Evolutionary conservation across 192 early-diverging fungal genomes (phyloP).

Genomic region (Geosiphon pyriformis): DNA sequence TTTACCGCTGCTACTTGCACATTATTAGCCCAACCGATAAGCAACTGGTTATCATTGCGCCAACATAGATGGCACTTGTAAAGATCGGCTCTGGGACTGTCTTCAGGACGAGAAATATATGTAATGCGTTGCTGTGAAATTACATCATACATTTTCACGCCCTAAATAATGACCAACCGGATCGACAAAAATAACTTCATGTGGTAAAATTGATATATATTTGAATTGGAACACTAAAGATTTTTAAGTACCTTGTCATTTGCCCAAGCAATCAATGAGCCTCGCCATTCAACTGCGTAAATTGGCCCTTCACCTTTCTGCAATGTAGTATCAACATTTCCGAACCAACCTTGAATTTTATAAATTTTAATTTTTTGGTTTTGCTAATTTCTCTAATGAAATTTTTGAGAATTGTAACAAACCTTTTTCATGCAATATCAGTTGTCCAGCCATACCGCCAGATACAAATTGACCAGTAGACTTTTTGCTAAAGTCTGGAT

Average conservation of each 20-base stretch:
- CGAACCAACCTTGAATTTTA: conserved; percentile 69
- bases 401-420: too few species aligned
- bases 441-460: conserved; percentile 85
- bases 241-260: conserved; percentile 57
- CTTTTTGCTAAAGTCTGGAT: conserved; percentile 79
- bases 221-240: neutral
- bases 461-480: conserved; percentile 74
- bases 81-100: conserved; percentile 76
- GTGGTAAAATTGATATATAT: neutral
- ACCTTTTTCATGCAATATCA: conserved; percentile 84
- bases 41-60: conserved; percentile 67
- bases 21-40: conserved; percentile 93
- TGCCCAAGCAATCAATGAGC: conserved; percentile 87
- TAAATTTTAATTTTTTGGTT: neutral
- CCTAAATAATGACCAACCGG: conserved; percentile 21
- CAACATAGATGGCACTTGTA: conserved; percentile 84
- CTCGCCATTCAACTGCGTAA: conserved; percentile 80
- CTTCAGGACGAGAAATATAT: conserved; percentile 72
- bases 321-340: conserved; percentile 67
- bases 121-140: conserved; percentile 66
- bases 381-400: too few species aligned
- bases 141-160: conserved; percentile 82
- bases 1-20: conserved; percentile 82
- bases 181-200: neutral
- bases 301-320: conserved; percentile 85